Conservation (phyloP, 1,284 basidiomycete genomes). For the Pyrrhoderma noxium region DNA sequence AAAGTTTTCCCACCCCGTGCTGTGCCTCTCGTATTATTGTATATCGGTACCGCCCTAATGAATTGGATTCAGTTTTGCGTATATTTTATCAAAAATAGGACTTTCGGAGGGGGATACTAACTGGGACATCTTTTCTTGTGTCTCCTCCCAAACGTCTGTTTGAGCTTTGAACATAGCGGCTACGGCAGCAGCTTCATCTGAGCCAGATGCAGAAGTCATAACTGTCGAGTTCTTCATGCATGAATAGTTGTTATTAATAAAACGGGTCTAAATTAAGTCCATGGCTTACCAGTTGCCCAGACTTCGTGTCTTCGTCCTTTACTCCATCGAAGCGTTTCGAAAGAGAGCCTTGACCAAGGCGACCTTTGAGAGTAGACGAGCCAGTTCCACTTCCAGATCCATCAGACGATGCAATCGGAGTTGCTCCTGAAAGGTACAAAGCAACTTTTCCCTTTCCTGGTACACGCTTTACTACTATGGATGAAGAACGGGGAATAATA, state of each 20-base stretch:
- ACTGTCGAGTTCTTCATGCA: slow-evolving; percentile 24
- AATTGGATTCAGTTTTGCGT: slow-evolving; percentile 15
- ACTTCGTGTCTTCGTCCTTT: slow-evolving; percentile 42
- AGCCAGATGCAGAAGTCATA: slow-evolving; percentile 40
- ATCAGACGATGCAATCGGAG: slow-evolving; percentile 30
- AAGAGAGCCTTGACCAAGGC: slow-evolving; percentile 62
- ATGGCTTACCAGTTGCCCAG: slow-evolving; percentile 27
- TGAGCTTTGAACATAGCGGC: slow-evolving; percentile 94
- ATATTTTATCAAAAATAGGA: neutral
- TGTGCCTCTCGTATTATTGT: slow-evolving; percentile 53
- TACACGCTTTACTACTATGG: slow-evolving; percentile 86
- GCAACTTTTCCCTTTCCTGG: slow-evolving; percentile 94
- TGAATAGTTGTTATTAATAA: neutral
- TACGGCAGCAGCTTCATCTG: slow-evolving; percentile 82
- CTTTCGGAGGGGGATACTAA: slow-evolving; percentile 52
- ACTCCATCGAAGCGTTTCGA: slow-evolving; percentile 82
- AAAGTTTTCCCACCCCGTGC: slow-evolving; percentile 57
- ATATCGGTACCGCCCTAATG: slow-evolving; percentile 67
- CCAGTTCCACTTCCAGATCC: slow-evolving; percentile 22
- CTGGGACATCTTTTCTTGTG: slow-evolving; percentile 96
- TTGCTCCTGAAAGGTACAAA: slow-evolving; percentile 69
- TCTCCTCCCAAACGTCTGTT: slow-evolving; percentile 90
- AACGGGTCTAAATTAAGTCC: slow-evolving; percentile 11
- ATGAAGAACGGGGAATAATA: slow-evolving; percentile 90
- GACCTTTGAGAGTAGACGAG: slow-evolving; percentile 21